Conservation (phyloP, 2,329 filamentous ascomycete species). For the Fusarium temperatum region DNA sequence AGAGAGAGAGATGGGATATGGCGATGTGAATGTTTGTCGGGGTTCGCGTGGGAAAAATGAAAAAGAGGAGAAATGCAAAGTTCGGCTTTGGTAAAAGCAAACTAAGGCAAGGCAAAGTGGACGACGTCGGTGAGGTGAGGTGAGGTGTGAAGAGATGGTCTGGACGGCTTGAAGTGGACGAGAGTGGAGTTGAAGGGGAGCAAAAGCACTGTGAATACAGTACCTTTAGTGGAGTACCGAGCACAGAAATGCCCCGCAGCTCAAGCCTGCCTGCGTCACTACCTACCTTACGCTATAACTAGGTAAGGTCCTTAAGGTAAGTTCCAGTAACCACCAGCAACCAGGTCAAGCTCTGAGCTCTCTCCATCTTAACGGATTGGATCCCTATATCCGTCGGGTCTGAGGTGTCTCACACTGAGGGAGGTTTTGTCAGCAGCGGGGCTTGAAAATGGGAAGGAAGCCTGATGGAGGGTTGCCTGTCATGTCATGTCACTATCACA, state of each 20-base stretch:
- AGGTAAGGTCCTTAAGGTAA: neutral
- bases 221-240: conserved; percentile 25
- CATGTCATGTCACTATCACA: conserved; percentile 16
- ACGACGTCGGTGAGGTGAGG: conserved; percentile 42
- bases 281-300: neutral
- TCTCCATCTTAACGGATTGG: neutral
- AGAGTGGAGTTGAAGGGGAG: conserved; percentile 31
- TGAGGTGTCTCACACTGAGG: neutral
- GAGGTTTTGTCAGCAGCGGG: conserved; percentile 34
- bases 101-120: conserved; percentile 32
- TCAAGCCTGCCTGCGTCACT: conserved; percentile 13
- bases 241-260: conserved; percentile 29
- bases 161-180: conserved; percentile 15
- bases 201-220: conserved; percentile 28
- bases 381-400: neutral
- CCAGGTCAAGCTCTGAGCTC: conserved; percentile 9
- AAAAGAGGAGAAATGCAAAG: conserved; percentile 36
- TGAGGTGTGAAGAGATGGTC: conserved; percentile 37
- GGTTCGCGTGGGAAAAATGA: conserved; percentile 28
- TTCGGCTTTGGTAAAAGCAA: conserved; percentile 33
- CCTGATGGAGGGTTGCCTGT: neutral
- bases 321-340: conserved; percentile 24
- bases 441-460: neutral
- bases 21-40: neutral
- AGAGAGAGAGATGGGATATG: neutral